Base-by-base conservation (phyloP, 1,139 yeast genomes). In the Pichiaceae sp. region DNA sequence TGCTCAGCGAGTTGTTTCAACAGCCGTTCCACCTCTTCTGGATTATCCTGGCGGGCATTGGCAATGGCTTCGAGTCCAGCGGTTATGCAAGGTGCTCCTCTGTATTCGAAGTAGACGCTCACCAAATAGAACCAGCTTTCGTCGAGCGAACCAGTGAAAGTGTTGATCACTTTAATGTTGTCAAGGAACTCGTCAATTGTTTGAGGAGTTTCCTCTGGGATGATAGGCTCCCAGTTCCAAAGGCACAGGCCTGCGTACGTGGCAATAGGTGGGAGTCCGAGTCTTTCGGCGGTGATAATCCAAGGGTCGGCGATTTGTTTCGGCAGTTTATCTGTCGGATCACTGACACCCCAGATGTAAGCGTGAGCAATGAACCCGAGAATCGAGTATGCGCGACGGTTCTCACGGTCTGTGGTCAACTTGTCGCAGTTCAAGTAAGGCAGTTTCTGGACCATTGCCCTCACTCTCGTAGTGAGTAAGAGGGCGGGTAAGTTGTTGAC, bases 51-150 rank as follows among this genome's bases (percentile, higher is more conserved):
- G 40, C 83, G 60, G 1, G 78, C 77, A 4, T 73, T 69, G 33
- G 65, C 64, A 33, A 85, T 69, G 1, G 91, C 85, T 18, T 70
- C 70, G 32, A 80, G 50, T 3, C 89, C 89, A 21, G 68, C 60
- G 2, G 64, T 63, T 35, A 83, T 58, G 42, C 81, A 71, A 20
- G 74, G 69, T 0, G 93, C 87, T 26, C 96, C 95, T 43, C 73
- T 75, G 48, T 77, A 70, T 60, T 89, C 97, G 52, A 89, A 84
- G 45, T 76, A 85, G 1, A 87, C 91, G 50, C 93, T 80, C 14
- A 87, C 91, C 43, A 87, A 66, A 55, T 85, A 89, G 56, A 89
- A 89, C 97, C 97, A 89, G 46, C 85, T 74, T 58, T 89, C 97
- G 57, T 89, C 96, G 32, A 80, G 74, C 3, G 89, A 75, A 1